Base-by-base conservation (phyloP, 169 alveolate genomes). In the Miamiensis avidus region DNA sequence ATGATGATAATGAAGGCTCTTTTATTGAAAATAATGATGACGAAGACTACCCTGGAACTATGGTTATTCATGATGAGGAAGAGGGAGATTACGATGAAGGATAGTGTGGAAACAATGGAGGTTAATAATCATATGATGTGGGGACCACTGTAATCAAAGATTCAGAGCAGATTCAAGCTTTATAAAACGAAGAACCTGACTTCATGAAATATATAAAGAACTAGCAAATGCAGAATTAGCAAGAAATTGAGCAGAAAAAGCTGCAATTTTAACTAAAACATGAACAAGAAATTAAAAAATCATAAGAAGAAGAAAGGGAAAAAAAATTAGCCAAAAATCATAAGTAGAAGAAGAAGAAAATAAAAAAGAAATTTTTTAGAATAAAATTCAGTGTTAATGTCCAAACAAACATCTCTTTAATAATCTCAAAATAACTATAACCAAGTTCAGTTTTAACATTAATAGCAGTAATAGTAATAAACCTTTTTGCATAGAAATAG, bases 61-160 rank as follows among this genome's bases (percentile, higher is more conserved):
- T 49, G 26, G 69, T 49, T 49, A 49, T 49, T 49, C 69, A 49
- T 49, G 69, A 49, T 49, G 76, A 79, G 4, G 33, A 79, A 29
- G 33, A 65, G 26, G 31, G 11, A 79, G 30, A 79, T 65, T 33
- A 34, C 15, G 84, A 79, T 11, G 49, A 79, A 32, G 84, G 64
- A 32, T 79, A 78, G 0, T 4, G 64, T 26, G 29, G 15, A 32
- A 30, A 77, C 20, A 33, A 33, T 16, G 0, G 28, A 25, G 29
- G 27, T 16, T 28, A 26, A 27, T n/a, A 26, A 0, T 0, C 26
- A 0, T 77, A 31, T 77, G 29, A 34, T 65, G 33, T 82, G 73
- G 89, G 86, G 33, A 78, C 28, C 32, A n/a, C 84, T 29, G 65
- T 65, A 28, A 77, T 78, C 75, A 75, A 85, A 26, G 89, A 85